Evolutionary conservation across 345 rosid genomes (phyloP).

Genomic region (Boechera stricta): DNA sequence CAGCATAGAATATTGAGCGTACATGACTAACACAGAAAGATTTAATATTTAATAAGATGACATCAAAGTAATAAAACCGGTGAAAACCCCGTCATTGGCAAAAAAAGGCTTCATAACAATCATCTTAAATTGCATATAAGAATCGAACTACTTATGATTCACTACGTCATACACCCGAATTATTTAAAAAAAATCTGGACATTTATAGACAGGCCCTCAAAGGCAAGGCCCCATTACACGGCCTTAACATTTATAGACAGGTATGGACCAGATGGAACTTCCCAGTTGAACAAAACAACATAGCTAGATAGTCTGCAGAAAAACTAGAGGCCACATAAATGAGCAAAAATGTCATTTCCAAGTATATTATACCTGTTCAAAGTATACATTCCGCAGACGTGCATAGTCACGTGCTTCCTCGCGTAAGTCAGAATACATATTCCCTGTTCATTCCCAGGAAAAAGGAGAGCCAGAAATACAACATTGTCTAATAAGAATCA

Average conservation of each 20-base stretch:
- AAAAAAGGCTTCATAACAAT: neutral
- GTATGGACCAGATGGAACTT: neutral
- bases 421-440: slow-evolving; percentile 82
- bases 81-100: slow-evolving; percentile 1
- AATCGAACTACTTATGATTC: neutral
- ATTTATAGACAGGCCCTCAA: neutral
- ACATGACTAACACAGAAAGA: slow-evolving; percentile 9
- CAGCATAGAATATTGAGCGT: slow-evolving; percentile 12
- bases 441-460: slow-evolving; percentile 69
- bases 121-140: slow-evolving; percentile 4
- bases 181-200: neutral
- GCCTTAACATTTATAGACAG: neutral
- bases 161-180: neutral
- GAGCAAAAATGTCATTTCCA: slow-evolving; percentile 11
- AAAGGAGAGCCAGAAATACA: slow-evolving; percentile 46
- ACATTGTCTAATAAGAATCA: slow-evolving; percentile 2
- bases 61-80: neutral
- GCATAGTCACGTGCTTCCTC: slow-evolving; percentile 97
- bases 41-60: slow-evolving; percentile 2
- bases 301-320: slow-evolving; percentile 6
- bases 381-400: slow-evolving; percentile 82
- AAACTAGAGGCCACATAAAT: slow-evolving; percentile 9
- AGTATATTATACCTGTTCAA: slow-evolving; percentile 75
- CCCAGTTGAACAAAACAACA: slow-evolving; percentile 5
- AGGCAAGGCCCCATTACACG: slow-evolving; percentile 10